These are phyloP conservation scores for Podaxis mareebaensis DNA, from an alignment of 768 basidiomycete genomes.

Conservation along the genomic window DNA sequence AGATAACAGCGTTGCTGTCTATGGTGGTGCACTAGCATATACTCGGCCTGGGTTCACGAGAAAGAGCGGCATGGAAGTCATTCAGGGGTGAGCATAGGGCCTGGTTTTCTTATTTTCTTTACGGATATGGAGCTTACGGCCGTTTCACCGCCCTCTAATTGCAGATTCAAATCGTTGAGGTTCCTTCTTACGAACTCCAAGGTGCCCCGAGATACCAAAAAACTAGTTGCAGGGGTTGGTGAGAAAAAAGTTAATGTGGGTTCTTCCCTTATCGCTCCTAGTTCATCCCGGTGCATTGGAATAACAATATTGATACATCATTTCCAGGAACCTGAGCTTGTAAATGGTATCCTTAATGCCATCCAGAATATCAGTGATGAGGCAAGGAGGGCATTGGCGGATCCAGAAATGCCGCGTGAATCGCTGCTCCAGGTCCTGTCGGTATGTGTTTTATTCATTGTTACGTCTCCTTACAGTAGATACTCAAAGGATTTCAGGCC, in stretches of 20 bases:
- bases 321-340: conserved; percentile 78
- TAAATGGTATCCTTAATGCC: conserved; percentile 71
- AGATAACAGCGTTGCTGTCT: conserved; percentile 92
- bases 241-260: conserved; percentile 63
- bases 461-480: conserved; percentile 11
- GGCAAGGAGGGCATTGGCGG: conserved; percentile 73
- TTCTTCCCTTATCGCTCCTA: conserved; percentile 11
- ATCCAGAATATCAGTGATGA: conserved; percentile 88
- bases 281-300: neutral
- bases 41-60: conserved; percentile 76
- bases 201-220: conserved; percentile 92
- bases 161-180: conserved; percentile 85
- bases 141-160: conserved; percentile 17
- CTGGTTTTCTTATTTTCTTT: conserved; percentile 8
- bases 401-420: conserved; percentile 67
- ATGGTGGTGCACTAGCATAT: conserved; percentile 91
- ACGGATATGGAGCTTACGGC: neutral
- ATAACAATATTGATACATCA: conserved; percentile 6
- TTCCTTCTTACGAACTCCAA: conserved; percentile 94
- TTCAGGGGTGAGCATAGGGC: conserved; percentile 73
- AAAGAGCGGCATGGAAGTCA: conserved; percentile 80
- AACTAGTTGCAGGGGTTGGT: conserved; percentile 87
- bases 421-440: conserved; percentile 66
- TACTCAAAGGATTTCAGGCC: conserved; percentile 42
- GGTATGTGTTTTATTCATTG: conserved; percentile 44